Evolutionary conservation across 192 early-diverging fungal genomes (phyloP).

Genomic region (Rhizoclosmatium sp.): DNA sequence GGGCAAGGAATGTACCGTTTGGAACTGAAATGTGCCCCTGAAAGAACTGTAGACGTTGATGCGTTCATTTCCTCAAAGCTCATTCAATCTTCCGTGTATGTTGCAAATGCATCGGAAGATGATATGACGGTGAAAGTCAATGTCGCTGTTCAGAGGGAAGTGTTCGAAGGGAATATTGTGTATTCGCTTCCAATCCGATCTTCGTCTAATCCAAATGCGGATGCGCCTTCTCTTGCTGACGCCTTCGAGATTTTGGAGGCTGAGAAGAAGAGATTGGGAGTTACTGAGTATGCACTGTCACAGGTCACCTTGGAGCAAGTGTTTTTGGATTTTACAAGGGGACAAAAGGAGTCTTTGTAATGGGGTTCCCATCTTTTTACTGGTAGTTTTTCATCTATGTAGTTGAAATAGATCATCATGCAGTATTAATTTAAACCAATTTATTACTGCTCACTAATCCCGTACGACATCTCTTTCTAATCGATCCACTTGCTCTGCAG

Average conservation of each 20-base stretch:
- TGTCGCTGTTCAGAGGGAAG: no score
- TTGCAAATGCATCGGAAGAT: no score
- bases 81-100: no score
- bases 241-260: slow-evolving; percentile 10
- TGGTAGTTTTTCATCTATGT: no score
- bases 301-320: slow-evolving; percentile 14
- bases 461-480: background rate
- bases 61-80: no score
- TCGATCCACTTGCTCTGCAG: background rate
- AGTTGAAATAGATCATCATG: no score
- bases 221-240: background rate
- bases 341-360: background rate
- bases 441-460: no score
- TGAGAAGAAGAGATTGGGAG: background rate
- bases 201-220: background rate
- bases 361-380: no score
- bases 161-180: background rate
- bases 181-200: background rate
- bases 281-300: slow-evolving; percentile 3
- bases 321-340: slow-evolving; percentile 1
- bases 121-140: no score
- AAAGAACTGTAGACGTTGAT: background rate
- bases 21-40: background rate
- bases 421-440: no score
- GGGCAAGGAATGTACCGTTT: slow-evolving; percentile 54